Percentiles rank a stretch among this genome's conserved stretches.
These are phyloP conservation scores for Xylaria sp. DNA, from an alignment of 495 filamentous ascomycete species.

Conservation along the genomic window DNA sequence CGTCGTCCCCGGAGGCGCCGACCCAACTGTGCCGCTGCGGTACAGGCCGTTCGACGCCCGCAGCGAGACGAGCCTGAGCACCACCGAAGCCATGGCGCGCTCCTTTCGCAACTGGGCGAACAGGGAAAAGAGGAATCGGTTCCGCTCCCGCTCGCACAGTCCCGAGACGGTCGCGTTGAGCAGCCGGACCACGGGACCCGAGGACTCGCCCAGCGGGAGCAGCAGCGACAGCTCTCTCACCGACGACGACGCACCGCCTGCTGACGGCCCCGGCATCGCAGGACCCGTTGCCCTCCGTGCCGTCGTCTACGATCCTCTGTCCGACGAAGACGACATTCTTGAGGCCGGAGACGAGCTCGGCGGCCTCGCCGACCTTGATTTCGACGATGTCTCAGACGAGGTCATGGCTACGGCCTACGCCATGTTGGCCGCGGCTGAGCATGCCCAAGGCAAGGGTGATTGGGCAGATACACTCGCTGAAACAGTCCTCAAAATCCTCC, in stretches of 20 bases:
- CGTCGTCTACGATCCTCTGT: not conserved
- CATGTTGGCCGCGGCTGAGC: not conserved
- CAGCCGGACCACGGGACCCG: slow-evolving; percentile 14
- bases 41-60: slow-evolving; percentile 26
- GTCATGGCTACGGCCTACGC: slow-evolving; percentile 5
- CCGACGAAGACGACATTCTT: not conserved
- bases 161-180: not conserved
- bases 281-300: slow-evolving; percentile 19
- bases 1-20: slow-evolving; percentile 19
- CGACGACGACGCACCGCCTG: not conserved
- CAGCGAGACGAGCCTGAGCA: slow-evolving; percentile 22
- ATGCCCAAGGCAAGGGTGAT: slow-evolving; percentile 5
- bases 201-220: slow-evolving; percentile 10
- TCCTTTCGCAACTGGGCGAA: slow-evolving; percentile 30
- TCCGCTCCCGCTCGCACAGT: not conserved
- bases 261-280: not conserved
- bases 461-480: slow-evolving; percentile 28
- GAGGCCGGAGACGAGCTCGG: slow-evolving; percentile 4
- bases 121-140: slow-evolving; percentile 1
- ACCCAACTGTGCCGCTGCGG: slow-evolving; percentile 1
- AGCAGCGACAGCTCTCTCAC: slow-evolving; percentile 2
- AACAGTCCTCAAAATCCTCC: slow-evolving; percentile 3
- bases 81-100: slow-evolving; percentile 30
- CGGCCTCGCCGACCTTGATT: slow-evolving; percentile 7
- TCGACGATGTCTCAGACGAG: slow-evolving; percentile 20